Evolutionary conservation across 306 rosid species (phyloP).

Genomic region (Elaeagnus macrophylla): DNA sequence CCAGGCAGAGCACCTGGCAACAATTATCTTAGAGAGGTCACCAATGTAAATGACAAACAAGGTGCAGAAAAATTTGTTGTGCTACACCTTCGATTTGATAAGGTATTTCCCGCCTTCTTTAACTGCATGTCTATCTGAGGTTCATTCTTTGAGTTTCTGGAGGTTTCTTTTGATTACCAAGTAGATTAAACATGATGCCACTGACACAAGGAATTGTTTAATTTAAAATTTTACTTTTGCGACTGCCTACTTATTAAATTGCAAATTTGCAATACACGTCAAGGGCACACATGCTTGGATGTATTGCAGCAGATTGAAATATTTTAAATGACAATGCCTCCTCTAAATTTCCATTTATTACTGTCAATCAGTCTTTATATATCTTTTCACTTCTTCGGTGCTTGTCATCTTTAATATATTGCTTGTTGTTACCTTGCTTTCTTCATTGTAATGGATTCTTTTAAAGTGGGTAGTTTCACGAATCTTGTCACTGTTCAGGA

Average conservation of each 20-base stretch:
- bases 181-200: too few species aligned
- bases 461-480: not conserved
- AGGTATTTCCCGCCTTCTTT: conserved; percentile 38
- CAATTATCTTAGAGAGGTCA: conserved; percentile 43
- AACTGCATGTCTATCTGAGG: not conserved
- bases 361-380: not conserved
- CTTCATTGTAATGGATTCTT: not conserved
- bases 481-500: conserved; percentile 38
- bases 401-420: not conserved
- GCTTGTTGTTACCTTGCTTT: not conserved
- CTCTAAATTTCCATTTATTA: not conserved
- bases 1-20: conserved; percentile 6
- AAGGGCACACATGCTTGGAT: too few species aligned
- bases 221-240: too few species aligned
- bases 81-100: conserved; percentile 86
- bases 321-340: not conserved
- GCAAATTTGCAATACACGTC: too few species aligned
- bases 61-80: conserved; percentile 66
- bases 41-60: conserved; percentile 26
- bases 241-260: too few species aligned
- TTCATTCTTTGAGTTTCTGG: not conserved
- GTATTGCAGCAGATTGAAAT: not conserved
- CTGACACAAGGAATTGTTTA: too few species aligned
- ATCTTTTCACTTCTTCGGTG: not conserved
- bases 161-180: not conserved